Base-by-base conservation (phyloP, 768 basidiomycete species). In the Panaeolus papilionaceus region DNA sequence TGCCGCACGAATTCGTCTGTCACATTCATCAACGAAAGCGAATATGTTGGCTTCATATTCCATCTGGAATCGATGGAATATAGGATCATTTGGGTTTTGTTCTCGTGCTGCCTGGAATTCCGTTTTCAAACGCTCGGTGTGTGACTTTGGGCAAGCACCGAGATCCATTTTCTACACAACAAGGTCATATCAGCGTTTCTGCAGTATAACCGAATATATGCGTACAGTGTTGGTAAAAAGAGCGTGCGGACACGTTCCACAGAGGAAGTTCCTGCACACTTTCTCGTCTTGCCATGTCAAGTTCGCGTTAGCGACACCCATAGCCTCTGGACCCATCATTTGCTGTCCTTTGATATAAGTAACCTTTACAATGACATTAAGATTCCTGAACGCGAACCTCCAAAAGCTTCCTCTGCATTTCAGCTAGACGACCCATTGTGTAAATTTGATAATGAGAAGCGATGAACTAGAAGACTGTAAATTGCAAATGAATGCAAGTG, bases 281-380 rank as follows among this genome's bases (percentile, higher is more conserved):
- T 98, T 98, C 73, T 97, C 96, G 80, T 96, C 94, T 38, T 89
- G 91, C 93, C 96, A 96, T 70, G 91, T 89, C 68, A 98, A 84
- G 81, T 98, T 96, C 71, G 92, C 91, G 72, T 94, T 95, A 54
- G 93, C 90, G 51, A 96, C 91, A 73, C 98, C 98, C 95, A 99
- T 97, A 20, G 98, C 96, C 82, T 99, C 97, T 58, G 97, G 93
- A n/a, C 95, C 97, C 96, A 98, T 98, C 95, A 97, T 98, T 96
- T 98, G 96, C 96, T 98, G 71, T 63, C 70, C 63, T 68, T 68
- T 63, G 26, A 49, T 67, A 68, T 78, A 26, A 76, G 61, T 84
- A 40, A 62, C 64, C 12, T 7, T 45, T 38, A 12, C n/a, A 39
- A 8, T 14, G 26, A 20, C 20, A 38, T 37, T 23, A 20, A 42